Evolutionary conservation across 805 yeast species (phyloP), one percentile per base, ranked within the genome.

Genomic region (Schwanniomyces occidentalis): DNA sequence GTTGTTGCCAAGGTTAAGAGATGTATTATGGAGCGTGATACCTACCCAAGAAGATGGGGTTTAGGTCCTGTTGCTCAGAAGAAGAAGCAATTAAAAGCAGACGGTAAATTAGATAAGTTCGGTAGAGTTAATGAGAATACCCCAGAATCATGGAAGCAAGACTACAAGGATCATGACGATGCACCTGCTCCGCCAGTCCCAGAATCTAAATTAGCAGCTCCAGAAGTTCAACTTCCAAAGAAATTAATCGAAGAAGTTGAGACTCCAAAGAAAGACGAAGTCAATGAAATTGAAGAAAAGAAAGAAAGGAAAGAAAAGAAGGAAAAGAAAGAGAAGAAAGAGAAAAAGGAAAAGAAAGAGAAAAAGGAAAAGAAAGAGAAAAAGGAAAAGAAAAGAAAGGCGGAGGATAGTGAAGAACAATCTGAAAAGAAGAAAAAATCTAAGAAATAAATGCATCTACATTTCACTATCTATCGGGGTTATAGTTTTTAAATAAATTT

Each of bases 21-120:
- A 75, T 91, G 98, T 75, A 93, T 93, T 55, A 93, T 93, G 99
- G 99, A 93, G 74, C 84, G 99, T 74, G 99, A 93, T 65, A 80
- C 95, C 34, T 93, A 93, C 68, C 99, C 99, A 70, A 85, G 99
- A 78, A 84, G 97, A 78, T 93, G 99, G 99, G 99, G 99, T 44
- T 73, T 93, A 53, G 99, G 99, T 54, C 99, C 99, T 54, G 87
- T 90, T 61, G 98, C 99, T 42, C 88, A 86, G 69, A 89, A 89
- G 83, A 93, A 93, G 85, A 93, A 93, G 78, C 96, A 91, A 75
- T 73, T 93, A 76, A 91, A 90, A 78, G 85, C 95, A 35, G 95
- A 85, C 48, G 99, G 98, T 57, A 91, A 93, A 71, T 80, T 93
- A 58, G 99, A 93, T 75, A 87, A 91, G 69, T 93, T 69, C 58